phyloP scores from a whole-genome alignment of 2,329 filamentous ascomycete species.

The Beauveria pseudobassiana region DNA sequence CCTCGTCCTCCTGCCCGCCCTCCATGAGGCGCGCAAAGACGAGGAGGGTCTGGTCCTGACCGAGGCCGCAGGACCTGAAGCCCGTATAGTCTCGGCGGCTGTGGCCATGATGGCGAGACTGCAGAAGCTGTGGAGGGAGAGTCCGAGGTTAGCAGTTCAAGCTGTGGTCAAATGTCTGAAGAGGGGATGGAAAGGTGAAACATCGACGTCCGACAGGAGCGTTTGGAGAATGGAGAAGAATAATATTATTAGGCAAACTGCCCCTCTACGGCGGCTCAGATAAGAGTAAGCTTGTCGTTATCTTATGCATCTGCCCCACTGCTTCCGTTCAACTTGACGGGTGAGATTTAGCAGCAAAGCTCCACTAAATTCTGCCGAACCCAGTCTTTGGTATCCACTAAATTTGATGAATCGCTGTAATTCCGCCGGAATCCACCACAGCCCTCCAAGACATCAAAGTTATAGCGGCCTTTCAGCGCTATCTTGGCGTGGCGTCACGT shows the following conservation, averaged over 20 bases:
- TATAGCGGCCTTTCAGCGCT: not conserved
- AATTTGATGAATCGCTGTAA: not conserved
- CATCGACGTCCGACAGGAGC: not conserved
- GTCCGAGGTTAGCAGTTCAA: not conserved
- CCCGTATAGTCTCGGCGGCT: slow-evolving; percentile 25
- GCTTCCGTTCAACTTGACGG: not conserved
- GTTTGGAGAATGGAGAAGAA: slow-evolving; percentile 6
- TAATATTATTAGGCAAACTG: not conserved
- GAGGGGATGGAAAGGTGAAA: not conserved
- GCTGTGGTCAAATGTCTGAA: not conserved
- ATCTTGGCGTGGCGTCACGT: not conserved
- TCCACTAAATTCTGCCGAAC: not conserved
- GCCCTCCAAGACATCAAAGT: not conserved
- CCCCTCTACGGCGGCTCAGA: slow-evolving; percentile 3
- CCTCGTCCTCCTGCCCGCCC: slow-evolving; percentile 74
- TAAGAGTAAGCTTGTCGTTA: slow-evolving; percentile 10
- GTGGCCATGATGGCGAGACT: slow-evolving; percentile 25
- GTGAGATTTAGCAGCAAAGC: not conserved
- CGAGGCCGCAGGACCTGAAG: slow-evolving; percentile 24
- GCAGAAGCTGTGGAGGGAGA: not conserved
- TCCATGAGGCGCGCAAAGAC: slow-evolving; percentile 87
- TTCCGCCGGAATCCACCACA: not conserved
- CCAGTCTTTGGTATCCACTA: not conserved
- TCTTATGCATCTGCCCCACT: slow-evolving; percentile 7
- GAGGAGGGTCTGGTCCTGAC: slow-evolving; percentile 62